Evolutionary conservation across 805 yeast species (phyloP), one percentile per base, ranked within the genome.

Genomic region (Saitoella complicata): DNA sequence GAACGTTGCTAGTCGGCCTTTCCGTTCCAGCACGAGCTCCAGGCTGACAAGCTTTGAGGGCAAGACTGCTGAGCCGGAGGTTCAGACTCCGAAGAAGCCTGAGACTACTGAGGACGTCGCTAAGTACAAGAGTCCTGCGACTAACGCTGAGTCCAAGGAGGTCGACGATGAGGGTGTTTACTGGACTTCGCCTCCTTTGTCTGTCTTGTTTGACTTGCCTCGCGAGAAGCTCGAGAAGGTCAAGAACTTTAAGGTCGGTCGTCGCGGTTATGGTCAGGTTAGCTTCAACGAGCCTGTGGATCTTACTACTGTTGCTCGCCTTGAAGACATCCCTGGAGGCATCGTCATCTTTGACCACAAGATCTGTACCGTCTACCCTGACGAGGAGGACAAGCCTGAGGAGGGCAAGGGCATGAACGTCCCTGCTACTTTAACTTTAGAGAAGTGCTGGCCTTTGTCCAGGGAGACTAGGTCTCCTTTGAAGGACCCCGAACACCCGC

Each of bases 271-370:
- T 55, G 99, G 98, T 40, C 67, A 73, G 44, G 71, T 91, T 41
- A 80, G 78, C 56, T 91, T 87, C 58, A 58, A 75, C 42, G 67
- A 71, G 44, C 93, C 95, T 0, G 93, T 91, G 40, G 96, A 91
- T 60, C 68, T 91, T 51, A 75, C 94, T 0, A 62, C 75, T 4
- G 68, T 78, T 52, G 70, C 80, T 2, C 70, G 75, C 43, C 60
- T 76, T 45, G 71, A 78, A 10, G 72, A 76, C 39, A 72, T 82
- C 32, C 71, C 84, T 39, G 86, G 85, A 21, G 73, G 71, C 21
- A 53, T 82, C 11, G 71, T 88, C 37, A 64, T 69, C 2, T 75
- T 91, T 53, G 71, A 70, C 32, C 66, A 71, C 32, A 75, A 73
- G 53, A 64, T 74, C 9, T 77, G 82, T 59, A 65, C 72, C 1